Percentiles rank a stretch among this genome's conserved stretches.
phyloP scores from a whole-genome alignment of 2,329 filamentous ascomycete species.

The Penicillium brevicompactum region DNA sequence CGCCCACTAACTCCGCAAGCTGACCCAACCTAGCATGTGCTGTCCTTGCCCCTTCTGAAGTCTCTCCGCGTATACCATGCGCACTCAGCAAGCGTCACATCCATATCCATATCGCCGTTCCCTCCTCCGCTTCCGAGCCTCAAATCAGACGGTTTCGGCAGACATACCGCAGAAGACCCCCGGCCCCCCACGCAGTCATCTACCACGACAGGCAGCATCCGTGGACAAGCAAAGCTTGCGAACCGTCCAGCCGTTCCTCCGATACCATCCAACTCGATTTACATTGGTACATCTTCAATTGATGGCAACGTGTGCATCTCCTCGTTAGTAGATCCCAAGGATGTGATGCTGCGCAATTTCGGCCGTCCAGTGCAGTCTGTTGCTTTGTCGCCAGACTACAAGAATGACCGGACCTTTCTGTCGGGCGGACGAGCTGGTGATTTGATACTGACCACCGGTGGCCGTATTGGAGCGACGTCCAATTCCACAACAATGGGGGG shows the following conservation, averaged over 20 bases:
- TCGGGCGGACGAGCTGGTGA: slow-evolving; percentile 89
- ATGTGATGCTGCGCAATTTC: slow-evolving; percentile 91
- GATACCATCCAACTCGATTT: slow-evolving; percentile 84
- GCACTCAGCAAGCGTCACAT: slow-evolving; percentile 87
- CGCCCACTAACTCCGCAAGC: slow-evolving; percentile 6
- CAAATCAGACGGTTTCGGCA: slow-evolving; percentile 40
- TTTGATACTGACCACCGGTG: slow-evolving; percentile 81
- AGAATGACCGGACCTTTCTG: slow-evolving; percentile 81
- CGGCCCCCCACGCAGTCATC: slow-evolving; percentile 25
- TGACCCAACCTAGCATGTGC: slow-evolving; percentile 66
- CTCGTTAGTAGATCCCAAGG: slow-evolving; percentile 81
- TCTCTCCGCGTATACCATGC: slow-evolving; percentile 84
- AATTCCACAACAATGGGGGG: slow-evolving; percentile 80
- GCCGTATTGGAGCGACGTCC: slow-evolving; percentile 72
- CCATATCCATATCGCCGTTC: slow-evolving; percentile 85
- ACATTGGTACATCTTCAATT: slow-evolving; percentile 89
- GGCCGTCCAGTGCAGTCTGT: slow-evolving; percentile 89
- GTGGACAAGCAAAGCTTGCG: slow-evolving; percentile 28
- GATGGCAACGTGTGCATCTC: slow-evolving; percentile 95
- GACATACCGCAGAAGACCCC: slow-evolving; percentile 34
- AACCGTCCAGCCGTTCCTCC: slow-evolving; percentile 57
- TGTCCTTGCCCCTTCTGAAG: slow-evolving; percentile 80
- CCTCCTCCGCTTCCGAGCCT: slow-evolving; percentile 61
- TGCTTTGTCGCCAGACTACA: slow-evolving; percentile 92
- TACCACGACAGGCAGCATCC: slow-evolving; percentile 33